These are phyloP conservation scores for Tephrocybe rancida DNA, from an alignment of 768 basidiomycete genomes.

Conservation along the genomic window DNA sequence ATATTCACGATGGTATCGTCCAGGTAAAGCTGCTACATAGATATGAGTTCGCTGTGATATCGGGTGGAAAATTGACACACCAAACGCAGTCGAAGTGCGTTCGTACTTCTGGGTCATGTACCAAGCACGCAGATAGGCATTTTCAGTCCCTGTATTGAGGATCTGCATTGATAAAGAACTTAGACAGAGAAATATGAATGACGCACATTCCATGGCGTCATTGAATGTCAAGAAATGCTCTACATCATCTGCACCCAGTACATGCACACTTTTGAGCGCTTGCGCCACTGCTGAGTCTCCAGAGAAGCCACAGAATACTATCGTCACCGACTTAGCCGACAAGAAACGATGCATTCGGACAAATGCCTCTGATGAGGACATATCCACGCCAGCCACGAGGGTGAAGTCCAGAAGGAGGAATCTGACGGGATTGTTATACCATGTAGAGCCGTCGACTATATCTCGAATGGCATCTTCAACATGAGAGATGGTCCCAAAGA, in stretches of 20 bases:
- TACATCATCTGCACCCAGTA: slow-evolving; percentile 77
- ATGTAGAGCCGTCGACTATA: slow-evolving; percentile 69
- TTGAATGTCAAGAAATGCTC: slow-evolving; percentile 83
- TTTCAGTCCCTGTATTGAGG: slow-evolving; percentile 76
- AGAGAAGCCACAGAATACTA: slow-evolving; percentile 87
- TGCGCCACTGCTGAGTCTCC: slow-evolving; percentile 65
- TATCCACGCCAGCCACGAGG: slow-evolving; percentile 88
- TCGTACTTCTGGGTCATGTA: slow-evolving; percentile 68
- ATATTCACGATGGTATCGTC: slow-evolving; percentile 53
- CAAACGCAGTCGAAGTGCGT: slow-evolving; percentile 40
- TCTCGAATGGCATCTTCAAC: slow-evolving; percentile 88
- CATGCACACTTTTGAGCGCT: slow-evolving; percentile 76
- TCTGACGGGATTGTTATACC: slow-evolving; percentile 76
- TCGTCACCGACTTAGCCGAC: slow-evolving; percentile 69
- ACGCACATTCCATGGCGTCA: slow-evolving; percentile 91
- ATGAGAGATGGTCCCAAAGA: slow-evolving; percentile 90
- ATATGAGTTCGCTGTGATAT: slow-evolving; percentile 2
- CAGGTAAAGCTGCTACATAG: slow-evolving; percentile 49
- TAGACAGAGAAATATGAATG: no score
- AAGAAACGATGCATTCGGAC: slow-evolving; percentile 87
- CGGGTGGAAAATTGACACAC: slow-evolving; percentile 28
- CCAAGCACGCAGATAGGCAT: slow-evolving; percentile 86
- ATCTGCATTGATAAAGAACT: not conserved
- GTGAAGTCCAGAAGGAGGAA: slow-evolving; percentile 90
- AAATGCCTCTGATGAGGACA: slow-evolving; percentile 94